Conservation (phyloP, 768 basidiomycete species). For the Tylopilus vinaceipallidus region DNA sequence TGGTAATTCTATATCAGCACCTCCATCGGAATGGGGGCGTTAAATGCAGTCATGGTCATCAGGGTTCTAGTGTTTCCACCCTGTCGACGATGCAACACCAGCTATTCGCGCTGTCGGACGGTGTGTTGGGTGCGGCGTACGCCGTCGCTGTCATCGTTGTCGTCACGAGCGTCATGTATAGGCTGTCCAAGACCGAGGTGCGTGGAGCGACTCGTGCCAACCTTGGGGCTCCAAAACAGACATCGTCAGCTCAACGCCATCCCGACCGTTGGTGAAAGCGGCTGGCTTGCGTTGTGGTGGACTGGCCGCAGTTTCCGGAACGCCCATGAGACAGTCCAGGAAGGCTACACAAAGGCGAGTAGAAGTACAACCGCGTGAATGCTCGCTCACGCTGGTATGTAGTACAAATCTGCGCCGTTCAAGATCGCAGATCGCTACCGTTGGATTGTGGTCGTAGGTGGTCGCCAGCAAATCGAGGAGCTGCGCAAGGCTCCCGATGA, state of each 20-base stretch:
- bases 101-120: conserved; percentile 2
- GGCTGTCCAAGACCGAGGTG: conserved; percentile 6
- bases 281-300: conserved; percentile 28
- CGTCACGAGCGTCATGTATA: conserved; percentile 3
- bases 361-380: not conserved
- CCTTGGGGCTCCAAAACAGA: not conserved
- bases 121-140: conserved; percentile 3
- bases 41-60: too few species aligned
- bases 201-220: not conserved
- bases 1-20: too few species aligned
- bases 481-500: conserved; percentile 40
- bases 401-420: not conserved
- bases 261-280: conserved; percentile 31
- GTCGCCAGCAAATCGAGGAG: not conserved
- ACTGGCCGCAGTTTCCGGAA: conserved; percentile 22
- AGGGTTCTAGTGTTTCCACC: too few species aligned
- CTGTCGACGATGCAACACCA: conserved; percentile 2
- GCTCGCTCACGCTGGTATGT: not conserved
- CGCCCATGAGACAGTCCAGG: conserved; percentile 25
- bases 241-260: conserved; percentile 26
- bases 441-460: not conserved
- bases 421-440: not conserved
- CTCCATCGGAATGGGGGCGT: too few species aligned
- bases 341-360: conserved; percentile 34
- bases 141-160: conserved; percentile 6